Base-by-base conservation (phyloP, 2,329 filamentous ascomycete species). In the Alternaria ventricosa region DNA sequence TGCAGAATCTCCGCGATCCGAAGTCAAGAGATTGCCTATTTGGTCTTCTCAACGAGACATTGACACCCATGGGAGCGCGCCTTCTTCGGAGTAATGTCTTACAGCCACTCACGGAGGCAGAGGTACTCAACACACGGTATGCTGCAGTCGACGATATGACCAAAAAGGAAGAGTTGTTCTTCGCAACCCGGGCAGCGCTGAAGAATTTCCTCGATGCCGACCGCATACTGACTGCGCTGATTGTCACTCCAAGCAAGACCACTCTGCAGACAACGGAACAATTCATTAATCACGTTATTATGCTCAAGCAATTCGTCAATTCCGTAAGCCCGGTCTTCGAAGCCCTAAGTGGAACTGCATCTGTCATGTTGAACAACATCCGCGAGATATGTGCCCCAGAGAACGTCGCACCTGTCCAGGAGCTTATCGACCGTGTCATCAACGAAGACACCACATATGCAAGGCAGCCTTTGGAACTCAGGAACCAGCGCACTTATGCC, bases 401-500 rank as follows among this genome's bases (percentile, higher is more conserved):
- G 15, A 87, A 88, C 15, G 86, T 91, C 6, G 81, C 83, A 18
- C 83, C 85, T 1, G 86, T 95, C 4, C 83, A 90, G 47, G 81
- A 86, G 3, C 80, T 91, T 2, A 94, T 99, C 55, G 82, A 87
- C 47, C 81, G 84, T 13, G 88, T 88, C 0, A 90, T 99, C 69
- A 96, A 98, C 67, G 87, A 92, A 9, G 92, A 97, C 75, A 92
- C 94, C 0, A 87, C 86, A 0, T 96, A 92, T 70, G 91, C 92
- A 62, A 92, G 87, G 50, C 88, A 90, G 22, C 91, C 96, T 0
- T 84, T 98, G 5, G 95, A 97, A 65, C 84, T 97, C 60, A 88
- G 94, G 13, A 97, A 97, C 65, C 95, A 98, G 76, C 86, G 95
- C 66, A 92, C 91, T 1, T 97, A 96, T 81, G 95, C 95, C 22